These are phyloP conservation scores for Annulohypoxylon bovei DNA, from an alignment of 495 filamentous ascomycete species.

Conservation along the genomic window DNA sequence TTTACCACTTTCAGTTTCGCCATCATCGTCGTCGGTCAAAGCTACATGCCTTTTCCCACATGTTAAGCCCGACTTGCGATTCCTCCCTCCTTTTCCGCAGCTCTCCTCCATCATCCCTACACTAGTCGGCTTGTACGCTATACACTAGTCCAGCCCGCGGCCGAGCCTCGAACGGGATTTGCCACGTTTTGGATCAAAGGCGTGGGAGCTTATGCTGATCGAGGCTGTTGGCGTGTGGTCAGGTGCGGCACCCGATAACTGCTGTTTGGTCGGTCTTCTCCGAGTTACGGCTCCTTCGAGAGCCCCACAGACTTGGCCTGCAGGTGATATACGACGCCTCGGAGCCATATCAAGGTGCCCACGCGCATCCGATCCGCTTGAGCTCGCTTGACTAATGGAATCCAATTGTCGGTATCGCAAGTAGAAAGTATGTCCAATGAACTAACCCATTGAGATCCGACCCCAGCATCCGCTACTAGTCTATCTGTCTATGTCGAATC, in stretches of 20 bases:
- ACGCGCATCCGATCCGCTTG: slow-evolving; percentile 1
- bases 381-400: slow-evolving; percentile 38
- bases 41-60: not conserved
- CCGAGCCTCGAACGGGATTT: slow-evolving; percentile 24
- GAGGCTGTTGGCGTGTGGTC: slow-evolving; percentile 25
- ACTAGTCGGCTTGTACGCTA: slow-evolving; percentile 28
- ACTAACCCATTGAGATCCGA: not conserved
- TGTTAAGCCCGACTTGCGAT: slow-evolving; percentile 18
- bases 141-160: slow-evolving; percentile 11
- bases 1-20: slow-evolving; percentile 1
- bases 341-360: slow-evolving; percentile 21
- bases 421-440: slow-evolving; percentile 21
- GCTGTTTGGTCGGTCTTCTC: slow-evolving; percentile 41
- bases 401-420: slow-evolving; percentile 35
- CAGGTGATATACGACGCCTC: slow-evolving; percentile 25
- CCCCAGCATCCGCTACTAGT: not conserved
- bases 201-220: slow-evolving; percentile 33
- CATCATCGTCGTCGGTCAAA: not conserved
- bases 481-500: slow-evolving; percentile 5
- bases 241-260: slow-evolving; percentile 39
- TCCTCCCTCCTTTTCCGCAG: not conserved
- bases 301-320: slow-evolving; percentile 36
- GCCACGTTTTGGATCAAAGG: slow-evolving; percentile 23
- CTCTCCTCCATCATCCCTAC: slow-evolving; percentile 18
- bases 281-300: slow-evolving; percentile 31